phyloP scores from a whole-genome alignment of 495 filamentous ascomycete genomes.

The Corynascus novoguineensis region DNA sequence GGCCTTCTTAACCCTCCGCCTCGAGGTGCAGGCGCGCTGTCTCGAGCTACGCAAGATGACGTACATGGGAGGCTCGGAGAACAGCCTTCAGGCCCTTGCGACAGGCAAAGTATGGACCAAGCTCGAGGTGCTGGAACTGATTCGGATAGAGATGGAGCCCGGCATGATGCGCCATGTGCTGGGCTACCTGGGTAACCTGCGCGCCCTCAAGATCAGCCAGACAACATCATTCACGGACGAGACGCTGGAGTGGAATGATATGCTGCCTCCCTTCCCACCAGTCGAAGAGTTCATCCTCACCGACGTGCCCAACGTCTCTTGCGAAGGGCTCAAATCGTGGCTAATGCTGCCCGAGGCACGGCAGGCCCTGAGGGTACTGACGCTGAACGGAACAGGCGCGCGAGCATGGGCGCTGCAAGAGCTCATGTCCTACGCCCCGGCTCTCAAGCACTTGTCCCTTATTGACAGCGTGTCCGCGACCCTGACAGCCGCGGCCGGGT shows the following conservation, averaged over 20 bases:
- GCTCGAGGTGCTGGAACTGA: constrained; percentile 74
- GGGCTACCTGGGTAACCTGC: constrained; percentile 57
- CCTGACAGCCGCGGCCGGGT: constrained; percentile 50
- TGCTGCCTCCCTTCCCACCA: constrained; percentile 62
- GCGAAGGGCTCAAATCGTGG: constrained; percentile 59
- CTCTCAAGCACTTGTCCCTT: constrained; percentile 60
- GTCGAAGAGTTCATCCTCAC: constrained; percentile 64
- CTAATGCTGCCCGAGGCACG: constrained; percentile 47
- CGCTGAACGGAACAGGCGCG: constrained; percentile 62
- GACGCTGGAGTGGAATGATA: constrained; percentile 56
- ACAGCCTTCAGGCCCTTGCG: constrained; percentile 63
- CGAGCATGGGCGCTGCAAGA: constrained; percentile 56
- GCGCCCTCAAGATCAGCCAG: constrained; percentile 64
- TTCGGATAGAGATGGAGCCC: constrained; percentile 66
- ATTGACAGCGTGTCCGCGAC: constrained; percentile 59
- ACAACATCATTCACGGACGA: constrained; percentile 67
- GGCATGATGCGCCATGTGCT: constrained; percentile 64
- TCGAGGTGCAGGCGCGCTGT: constrained; percentile 79
- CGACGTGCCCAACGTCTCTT: constrained; percentile 62
- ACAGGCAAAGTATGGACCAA: constrained; percentile 65
- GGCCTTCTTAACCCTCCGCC: constrained; percentile 64
- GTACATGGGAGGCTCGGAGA: constrained; percentile 73
- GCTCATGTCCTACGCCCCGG: constrained; percentile 56
- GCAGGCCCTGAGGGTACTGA: constrained; percentile 53
- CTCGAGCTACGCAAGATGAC: constrained; percentile 81